Base-by-base conservation (phyloP, 768 basidiomycete genomes). In the Lentinula boryana region DNA sequence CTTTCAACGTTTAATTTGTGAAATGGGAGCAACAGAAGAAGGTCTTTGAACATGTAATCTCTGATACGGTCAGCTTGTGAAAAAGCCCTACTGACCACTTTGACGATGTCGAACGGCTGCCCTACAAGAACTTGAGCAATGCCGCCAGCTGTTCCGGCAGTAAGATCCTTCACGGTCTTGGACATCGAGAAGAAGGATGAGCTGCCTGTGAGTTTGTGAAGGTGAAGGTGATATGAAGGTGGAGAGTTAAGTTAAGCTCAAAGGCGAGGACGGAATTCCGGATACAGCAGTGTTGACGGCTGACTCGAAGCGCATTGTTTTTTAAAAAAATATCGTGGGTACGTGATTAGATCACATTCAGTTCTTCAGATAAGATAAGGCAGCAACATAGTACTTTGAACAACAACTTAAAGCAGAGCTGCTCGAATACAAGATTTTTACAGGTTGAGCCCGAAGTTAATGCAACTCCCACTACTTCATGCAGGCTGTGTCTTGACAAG, bases 81-180 rank as follows among this genome's bases (percentile, higher is more conserved):
- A 57, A 21, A 44, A 62, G 52, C 61, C 55, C 35, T 63, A 84
- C 90, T 70, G 70, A 93, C 92, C 76, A 95, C 92, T 87, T 97
- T 97, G 76, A 95, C 91, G 64, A 96, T 95, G 73, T 98, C 95
- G 73, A 98, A 98, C 12, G 95, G 95, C 72, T 96, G 92, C 52
- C 93, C 93, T 51, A 94, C 92, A 50, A 94, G 79, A 62, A 93
- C 90, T 84, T 95, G 95, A 61, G 87, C 86, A 68, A 96, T 86
- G 54, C 94, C 94, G 51, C 94, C 94, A n/a, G 83, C 87, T 35
- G 93, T 95, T 53, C 95, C 95, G 60, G 93, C 93, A 40, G 90
- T 80, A 64, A 97, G 73, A 71, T 97, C 95, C 76, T 93, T 94
- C 53, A 85, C 79, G 35, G 93, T 90, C 69, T 88, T 88, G 61